These are phyloP conservation scores for Candida insectalens DNA, from an alignment of 805 yeast species.

Conservation along the genomic window DNA sequence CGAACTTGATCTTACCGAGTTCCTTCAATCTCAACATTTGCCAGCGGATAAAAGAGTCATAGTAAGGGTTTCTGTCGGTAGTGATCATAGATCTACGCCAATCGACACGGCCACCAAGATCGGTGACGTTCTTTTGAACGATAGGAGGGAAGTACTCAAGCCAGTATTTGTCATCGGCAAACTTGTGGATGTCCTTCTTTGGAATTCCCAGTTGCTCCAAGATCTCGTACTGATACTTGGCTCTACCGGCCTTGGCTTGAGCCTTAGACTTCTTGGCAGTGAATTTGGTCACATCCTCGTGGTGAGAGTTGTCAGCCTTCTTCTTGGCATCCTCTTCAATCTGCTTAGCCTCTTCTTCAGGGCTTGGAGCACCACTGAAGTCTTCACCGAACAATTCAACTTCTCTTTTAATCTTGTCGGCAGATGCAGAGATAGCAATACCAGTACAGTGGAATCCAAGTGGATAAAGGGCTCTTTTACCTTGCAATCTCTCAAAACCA, in stretches of 20 bases:
- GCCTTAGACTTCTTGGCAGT: constrained; percentile 91
- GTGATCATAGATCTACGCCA: constrained; percentile 97
- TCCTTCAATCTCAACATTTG: constrained; percentile 84
- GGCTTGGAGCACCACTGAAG: constrained; percentile 58
- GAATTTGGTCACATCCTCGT: constrained; percentile 80
- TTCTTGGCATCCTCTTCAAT: constrained; percentile 20
- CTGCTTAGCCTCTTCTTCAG: constrained; percentile 40
- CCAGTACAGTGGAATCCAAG: constrained; percentile 99
- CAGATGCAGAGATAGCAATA: constrained; percentile 94
- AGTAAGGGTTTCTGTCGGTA: constrained; percentile 91
- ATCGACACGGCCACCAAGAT: constrained; percentile 88
- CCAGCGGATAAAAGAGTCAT: constrained; percentile 94
- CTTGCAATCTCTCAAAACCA: constrained; percentile 93
- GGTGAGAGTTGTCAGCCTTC: constrained; percentile 30
- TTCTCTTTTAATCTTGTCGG: constrained; percentile 91
- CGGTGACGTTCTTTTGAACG: constrained; percentile 68
- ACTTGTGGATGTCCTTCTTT: constrained; percentile 71
- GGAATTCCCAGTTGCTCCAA: constrained; percentile 91
- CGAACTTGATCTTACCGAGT: constrained; percentile 87
- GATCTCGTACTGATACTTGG: constrained; percentile 91
- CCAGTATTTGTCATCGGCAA: constrained; percentile 93
- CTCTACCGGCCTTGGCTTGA: constrained; percentile 86
- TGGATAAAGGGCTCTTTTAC: constrained; percentile 87
- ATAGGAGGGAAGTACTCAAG: constrained; percentile 84
- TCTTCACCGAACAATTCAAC: constrained; percentile 82